Conservation (phyloP, 1,139 yeast genomes). For the Martiniozyma asiatica region DNA sequence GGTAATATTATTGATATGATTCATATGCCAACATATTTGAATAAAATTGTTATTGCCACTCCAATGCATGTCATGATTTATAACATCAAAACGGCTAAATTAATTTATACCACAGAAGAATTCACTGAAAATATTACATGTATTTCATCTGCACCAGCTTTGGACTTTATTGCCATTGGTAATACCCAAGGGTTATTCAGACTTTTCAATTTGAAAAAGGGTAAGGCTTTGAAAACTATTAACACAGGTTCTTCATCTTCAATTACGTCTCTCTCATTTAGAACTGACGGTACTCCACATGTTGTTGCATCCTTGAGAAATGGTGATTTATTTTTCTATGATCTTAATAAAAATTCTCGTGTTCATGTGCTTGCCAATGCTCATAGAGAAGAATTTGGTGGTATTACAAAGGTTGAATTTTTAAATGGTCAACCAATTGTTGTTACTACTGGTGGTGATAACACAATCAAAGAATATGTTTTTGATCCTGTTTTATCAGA, state of each 20-base stretch:
- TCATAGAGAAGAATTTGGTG: slow-evolving; percentile 67
- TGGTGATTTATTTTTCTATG: slow-evolving; percentile 83
- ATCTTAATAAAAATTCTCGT: slow-evolving; percentile 57
- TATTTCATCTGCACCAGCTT: slow-evolving; percentile 73
- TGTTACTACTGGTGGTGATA: slow-evolving; percentile 89
- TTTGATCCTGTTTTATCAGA: slow-evolving; percentile 83
- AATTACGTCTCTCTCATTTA: slow-evolving; percentile 67
- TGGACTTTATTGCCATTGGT: slow-evolving; percentile 77
- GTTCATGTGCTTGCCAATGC: slow-evolving; percentile 66
- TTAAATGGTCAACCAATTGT: slow-evolving; percentile 87
- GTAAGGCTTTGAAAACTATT: slow-evolving; percentile 43
- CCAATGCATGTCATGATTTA: slow-evolving; percentile 43
- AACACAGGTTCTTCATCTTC: slow-evolving; percentile 41
- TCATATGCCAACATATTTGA: slow-evolving; percentile 88
- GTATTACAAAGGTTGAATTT: slow-evolving; percentile 66
- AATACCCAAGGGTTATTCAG: slow-evolving; percentile 54
- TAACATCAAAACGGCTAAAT: slow-evolving; percentile 71
- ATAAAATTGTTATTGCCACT: slow-evolving; percentile 75
- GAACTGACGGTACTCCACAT: slow-evolving; percentile 87
- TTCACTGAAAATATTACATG: slow-evolving; percentile 44
- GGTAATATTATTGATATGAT: slow-evolving; percentile 60
- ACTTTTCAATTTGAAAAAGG: slow-evolving; percentile 61
- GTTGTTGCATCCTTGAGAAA: slow-evolving; percentile 66
- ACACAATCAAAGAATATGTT: slow-evolving; percentile 77
- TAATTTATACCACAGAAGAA: slow-evolving; percentile 47